A percentile compares a stretch with the other conserved stretches of the same genome.
phyloP scores from a whole-genome alignment of 805 yeast species.

The Candida taoyuanica region DNA sequence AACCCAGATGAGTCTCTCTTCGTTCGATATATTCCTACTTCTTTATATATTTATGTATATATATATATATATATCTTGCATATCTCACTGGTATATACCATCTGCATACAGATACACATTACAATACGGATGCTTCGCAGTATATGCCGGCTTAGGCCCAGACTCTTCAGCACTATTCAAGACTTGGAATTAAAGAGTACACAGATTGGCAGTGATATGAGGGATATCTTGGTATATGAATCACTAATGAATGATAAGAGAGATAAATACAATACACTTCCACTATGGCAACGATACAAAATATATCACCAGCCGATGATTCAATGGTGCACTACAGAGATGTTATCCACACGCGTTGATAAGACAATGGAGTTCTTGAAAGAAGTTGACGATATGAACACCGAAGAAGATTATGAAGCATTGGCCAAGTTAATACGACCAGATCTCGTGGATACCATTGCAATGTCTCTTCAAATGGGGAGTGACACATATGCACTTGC shows the following conservation, averaged over 20 bases:
- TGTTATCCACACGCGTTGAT: background rate
- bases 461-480: background rate
- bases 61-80: too few species aligned
- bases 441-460: slow-evolving; percentile 8
- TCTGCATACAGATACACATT: too few species aligned
- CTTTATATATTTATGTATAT: too few species aligned
- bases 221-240: too few species aligned
- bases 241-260: background rate
- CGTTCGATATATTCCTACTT: too few species aligned
- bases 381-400: slow-evolving; percentile 3
- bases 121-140: too few species aligned
- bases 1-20: too few species aligned
- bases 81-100: too few species aligned
- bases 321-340: background rate
- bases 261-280: background rate
- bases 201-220: too few species aligned
- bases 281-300: slow-evolving; percentile 1
- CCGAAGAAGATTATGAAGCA: slow-evolving; percentile 2
- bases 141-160: too few species aligned
- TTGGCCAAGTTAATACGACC: slow-evolving; percentile 7
- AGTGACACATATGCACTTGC: slow-evolving; percentile 7
- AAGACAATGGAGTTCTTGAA: slow-evolving; percentile 2
- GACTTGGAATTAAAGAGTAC: too few species aligned
- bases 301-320: slow-evolving; percentile 8
- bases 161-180: too few species aligned